Conservation (phyloP, 202 grass and related monocot genomes). For the Schoenoplectus triqueter region DNA sequence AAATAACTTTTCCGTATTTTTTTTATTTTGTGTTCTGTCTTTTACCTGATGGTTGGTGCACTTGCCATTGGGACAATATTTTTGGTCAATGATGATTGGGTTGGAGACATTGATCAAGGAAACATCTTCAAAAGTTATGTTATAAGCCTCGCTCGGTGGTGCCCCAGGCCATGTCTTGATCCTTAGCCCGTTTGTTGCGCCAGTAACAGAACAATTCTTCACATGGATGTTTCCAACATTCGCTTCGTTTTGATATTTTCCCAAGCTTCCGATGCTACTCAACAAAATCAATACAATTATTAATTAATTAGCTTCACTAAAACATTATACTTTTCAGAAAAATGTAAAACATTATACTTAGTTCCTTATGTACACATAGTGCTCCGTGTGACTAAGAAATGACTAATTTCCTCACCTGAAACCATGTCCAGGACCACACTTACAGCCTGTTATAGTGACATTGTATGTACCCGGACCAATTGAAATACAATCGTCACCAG, state of each 20-base stretch:
- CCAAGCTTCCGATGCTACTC: slow-evolving; percentile 35
- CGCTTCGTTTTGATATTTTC: slow-evolving; percentile 37
- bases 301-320: neutral
- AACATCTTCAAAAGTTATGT: slow-evolving; percentile 65
- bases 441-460: slow-evolving; percentile 11
- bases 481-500: slow-evolving; percentile 49
- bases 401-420: slow-evolving; percentile 37
- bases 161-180: slow-evolving; percentile 81
- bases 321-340: too few species aligned
- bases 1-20: neutral
- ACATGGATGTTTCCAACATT: slow-evolving; percentile 47
- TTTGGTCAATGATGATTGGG: slow-evolving; percentile 78
- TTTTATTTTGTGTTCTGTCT: neutral
- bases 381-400: neutral
- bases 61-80: slow-evolving; percentile 55
- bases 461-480: slow-evolving; percentile 38
- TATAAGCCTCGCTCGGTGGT: slow-evolving; percentile 43
- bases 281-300: neutral
- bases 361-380: neutral
- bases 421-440: slow-evolving; percentile 45
- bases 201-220: slow-evolving; percentile 45
- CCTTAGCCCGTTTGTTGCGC: slow-evolving; percentile 53
- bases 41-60: slow-evolving; percentile 43
- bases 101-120: slow-evolving; percentile 48
- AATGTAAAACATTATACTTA: neutral